Percentiles rank a stretch among this genome's conserved stretches.
These are phyloP conservation scores for Magnaporthiopsis poae DNA, from an alignment of 2,329 filamentous ascomycete species.

Conservation along the genomic window DNA sequence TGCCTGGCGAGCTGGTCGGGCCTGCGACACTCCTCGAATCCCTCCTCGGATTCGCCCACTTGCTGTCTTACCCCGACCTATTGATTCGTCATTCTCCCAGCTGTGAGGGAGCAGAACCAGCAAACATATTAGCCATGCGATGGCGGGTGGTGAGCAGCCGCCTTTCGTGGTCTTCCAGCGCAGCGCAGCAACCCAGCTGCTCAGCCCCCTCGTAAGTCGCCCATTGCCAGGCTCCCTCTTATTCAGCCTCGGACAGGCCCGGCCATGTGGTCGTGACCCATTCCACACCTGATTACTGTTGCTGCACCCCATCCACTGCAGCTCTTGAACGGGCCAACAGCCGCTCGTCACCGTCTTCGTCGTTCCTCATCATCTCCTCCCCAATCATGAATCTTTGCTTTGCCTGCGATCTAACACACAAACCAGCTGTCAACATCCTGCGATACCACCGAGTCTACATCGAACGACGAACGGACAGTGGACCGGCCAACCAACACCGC, in stretches of 20 bases:
- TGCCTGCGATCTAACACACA: background rate
- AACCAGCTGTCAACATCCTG: background rate
- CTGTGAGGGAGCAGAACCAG: background rate
- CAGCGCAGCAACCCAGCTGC: background rate
- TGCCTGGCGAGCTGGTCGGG: background rate
- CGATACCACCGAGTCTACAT: background rate
- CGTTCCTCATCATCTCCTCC: background rate
- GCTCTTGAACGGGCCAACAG: background rate
- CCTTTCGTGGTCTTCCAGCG: background rate
- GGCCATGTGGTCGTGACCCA: background rate
- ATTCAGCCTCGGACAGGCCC: conserved; percentile 5
- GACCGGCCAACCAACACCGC: background rate
- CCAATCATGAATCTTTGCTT: conserved; percentile 1
- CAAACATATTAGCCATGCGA: background rate
- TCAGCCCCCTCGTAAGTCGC: background rate
- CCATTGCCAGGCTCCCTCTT: background rate
- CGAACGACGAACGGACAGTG: background rate
- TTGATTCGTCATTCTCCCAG: background rate
- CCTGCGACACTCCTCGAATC: background rate
- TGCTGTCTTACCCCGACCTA: background rate
- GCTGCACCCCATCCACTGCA: background rate
- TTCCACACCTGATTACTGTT: conserved; percentile 1
- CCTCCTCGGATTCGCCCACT: background rate
- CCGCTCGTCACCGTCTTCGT: background rate
- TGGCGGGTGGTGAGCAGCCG: background rate